Evolutionary conservation across 1,139 yeast species (phyloP), one percentile per base, ranked within the genome.

Genomic region (Pichia sp.): DNA sequence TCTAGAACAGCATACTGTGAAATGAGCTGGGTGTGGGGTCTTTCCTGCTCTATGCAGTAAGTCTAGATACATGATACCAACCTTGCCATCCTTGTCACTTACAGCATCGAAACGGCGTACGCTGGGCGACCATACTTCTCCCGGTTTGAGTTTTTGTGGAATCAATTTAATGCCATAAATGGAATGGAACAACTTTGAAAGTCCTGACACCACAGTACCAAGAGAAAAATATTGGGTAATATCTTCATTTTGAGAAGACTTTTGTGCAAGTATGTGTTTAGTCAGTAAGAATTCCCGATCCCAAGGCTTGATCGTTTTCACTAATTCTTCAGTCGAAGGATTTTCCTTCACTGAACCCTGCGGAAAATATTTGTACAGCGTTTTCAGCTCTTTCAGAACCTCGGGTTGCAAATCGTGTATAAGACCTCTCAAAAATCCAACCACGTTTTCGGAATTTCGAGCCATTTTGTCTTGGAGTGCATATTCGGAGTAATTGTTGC

Each of bases 1-100:
- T 59, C 99, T 77, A 45, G 96, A 89, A 64, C 99, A 93, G 53
- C 95, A 91, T n/a, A 93, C 89, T 0, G 99, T 93, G 69, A 89
- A 95, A 70, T 93, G 99, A 0, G 99, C 96, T 1, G 99, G 97
- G 56, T 82, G 81, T 3, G 82, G 75, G 0, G 80, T 75, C 64
- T 85, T 85, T 25, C 85, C 85, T 0, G 68, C 70, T 48, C 90
- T 71, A 61, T 79, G 80, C 59, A 83, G 82, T 43, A 85, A 65
- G 62, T 85, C 93, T 60, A 87, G 78, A 63, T 85, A 85, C 37
- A 85, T 80, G 18, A 81, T 74, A 12, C 90, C 90, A 45, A 83
- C 73, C 10, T 74, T 58, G 0, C 83, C 84, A 46, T 83, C 85
- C 0, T 68, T 66, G 51, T 82, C 86, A 46, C 82, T 74, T 18